A percentile compares a stretch with the other conserved stretches of the same genome.
These are phyloP conservation scores for Hysterium pulicare DNA, from an alignment of 2,329 filamentous ascomycete species.

Conservation along the genomic window DNA sequence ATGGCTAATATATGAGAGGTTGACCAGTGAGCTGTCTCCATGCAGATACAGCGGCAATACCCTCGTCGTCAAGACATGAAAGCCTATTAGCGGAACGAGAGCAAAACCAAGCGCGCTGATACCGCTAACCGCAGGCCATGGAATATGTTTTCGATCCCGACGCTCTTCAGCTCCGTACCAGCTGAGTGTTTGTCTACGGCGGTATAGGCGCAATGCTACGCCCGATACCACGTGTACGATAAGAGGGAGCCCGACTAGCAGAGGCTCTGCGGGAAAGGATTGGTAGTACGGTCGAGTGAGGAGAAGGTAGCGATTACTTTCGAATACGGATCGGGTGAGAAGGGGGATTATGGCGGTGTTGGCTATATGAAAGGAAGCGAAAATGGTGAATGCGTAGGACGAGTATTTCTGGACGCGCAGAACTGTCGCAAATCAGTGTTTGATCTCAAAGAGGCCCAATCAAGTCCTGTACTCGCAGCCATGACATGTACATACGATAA, in stretches of 20 bases:
- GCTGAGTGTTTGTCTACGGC: constrained; percentile 66
- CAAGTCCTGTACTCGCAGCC: too few relatives aligned
- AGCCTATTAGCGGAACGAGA: constrained; percentile 61
- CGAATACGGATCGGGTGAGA: constrained; percentile 51
- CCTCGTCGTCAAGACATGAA: constrained; percentile 75
- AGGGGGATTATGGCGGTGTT: constrained; percentile 46
- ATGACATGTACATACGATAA: constrained; percentile 58
- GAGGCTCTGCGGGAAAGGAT: constrained; percentile 68
- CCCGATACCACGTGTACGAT: constrained; percentile 74
- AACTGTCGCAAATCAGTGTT: constrained; percentile 47
- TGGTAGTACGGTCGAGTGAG: constrained; percentile 92
- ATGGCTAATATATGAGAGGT: constrained; percentile 78
- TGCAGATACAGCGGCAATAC: constrained; percentile 71
- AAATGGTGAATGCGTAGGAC: constrained; percentile 58
- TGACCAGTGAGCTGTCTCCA: constrained; percentile 82
- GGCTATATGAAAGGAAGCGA: constrained; percentile 42
- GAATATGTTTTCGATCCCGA: constrained; percentile 46
- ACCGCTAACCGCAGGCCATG: constrained; percentile 70
- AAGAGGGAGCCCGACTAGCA: constrained; percentile 74
- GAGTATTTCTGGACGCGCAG: constrained; percentile 81
- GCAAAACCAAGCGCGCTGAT: constrained; percentile 71
- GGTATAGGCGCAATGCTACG: constrained; percentile 70
- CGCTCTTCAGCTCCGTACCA: constrained; percentile 70
- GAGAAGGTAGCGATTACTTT: constrained; percentile 79
- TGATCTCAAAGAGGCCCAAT: too few relatives aligned